These are phyloP conservation scores for Cymbopogon citratus DNA, from an alignment of 176 grass and related monocot species.

Conservation along the genomic window DNA sequence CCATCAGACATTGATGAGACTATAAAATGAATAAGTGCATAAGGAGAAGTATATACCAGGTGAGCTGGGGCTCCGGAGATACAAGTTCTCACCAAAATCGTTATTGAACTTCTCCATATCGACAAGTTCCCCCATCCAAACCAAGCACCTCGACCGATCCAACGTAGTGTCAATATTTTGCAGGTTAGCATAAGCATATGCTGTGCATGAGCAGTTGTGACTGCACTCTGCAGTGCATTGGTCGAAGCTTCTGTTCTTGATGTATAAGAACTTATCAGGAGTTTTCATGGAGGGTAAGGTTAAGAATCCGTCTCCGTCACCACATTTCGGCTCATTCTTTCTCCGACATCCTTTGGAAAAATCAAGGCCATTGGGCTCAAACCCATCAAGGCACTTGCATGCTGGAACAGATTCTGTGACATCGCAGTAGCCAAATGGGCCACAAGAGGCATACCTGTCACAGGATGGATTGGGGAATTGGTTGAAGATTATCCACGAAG, in stretches of 20 bases:
- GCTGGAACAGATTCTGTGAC: not conserved
- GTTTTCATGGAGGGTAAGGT: not conserved
- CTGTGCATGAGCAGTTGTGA: slow-evolving; percentile 40
- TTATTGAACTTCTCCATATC: slow-evolving; percentile 23
- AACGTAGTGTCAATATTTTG: not conserved
- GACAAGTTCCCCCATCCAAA: slow-evolving; percentile 49
- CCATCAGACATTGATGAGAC: not conserved
- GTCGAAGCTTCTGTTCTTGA: not conserved
- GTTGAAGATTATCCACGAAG: not conserved
- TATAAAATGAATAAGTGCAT: not conserved
- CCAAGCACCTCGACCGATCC: slow-evolving; percentile 44
- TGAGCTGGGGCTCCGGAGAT: slow-evolving; percentile 25
- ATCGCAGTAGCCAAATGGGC: slow-evolving; percentile 45
- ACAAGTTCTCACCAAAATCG: slow-evolving; percentile 38
- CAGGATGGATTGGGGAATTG: not conserved
- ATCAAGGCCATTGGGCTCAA: slow-evolving; percentile 19
- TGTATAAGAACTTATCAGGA: not conserved
- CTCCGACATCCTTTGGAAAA: slow-evolving; percentile 39
- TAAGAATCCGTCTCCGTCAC: not conserved
- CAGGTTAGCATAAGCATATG: slow-evolving; percentile 36
- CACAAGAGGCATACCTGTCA: slow-evolving; percentile 25
- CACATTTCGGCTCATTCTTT: slow-evolving; percentile 12
- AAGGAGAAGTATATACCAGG: slow-evolving; percentile 30
- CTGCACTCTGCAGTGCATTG: slow-evolving; percentile 33
- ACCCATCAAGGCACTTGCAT: slow-evolving; percentile 53